A percentile compares a stretch with the other conserved stretches of the same genome.
These are phyloP conservation scores for Leishmania braziliensis DNA, from an alignment of 208 protist genomes.

Conservation along the genomic window DNA sequence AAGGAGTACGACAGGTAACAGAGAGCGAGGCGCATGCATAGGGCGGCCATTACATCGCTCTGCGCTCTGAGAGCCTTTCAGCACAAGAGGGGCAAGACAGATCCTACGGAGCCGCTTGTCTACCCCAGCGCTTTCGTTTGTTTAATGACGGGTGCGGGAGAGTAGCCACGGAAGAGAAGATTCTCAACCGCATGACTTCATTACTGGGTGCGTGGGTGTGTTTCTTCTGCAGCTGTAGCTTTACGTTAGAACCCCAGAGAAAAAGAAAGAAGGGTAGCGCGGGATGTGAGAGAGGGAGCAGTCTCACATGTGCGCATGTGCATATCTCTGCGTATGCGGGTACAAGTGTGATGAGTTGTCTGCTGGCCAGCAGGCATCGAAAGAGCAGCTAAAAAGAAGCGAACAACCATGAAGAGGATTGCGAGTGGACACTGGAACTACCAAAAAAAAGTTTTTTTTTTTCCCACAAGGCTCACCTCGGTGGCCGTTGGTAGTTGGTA, in stretches of 20 bases:
- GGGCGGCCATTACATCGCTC: not conserved
- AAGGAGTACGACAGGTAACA: not conserved
- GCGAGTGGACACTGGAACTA: not conserved
- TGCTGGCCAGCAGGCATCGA: not conserved
- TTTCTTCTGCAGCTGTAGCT: not conserved
- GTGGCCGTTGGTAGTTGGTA: constrained; percentile 49
- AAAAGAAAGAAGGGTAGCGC: not conserved
- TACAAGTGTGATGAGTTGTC: not conserved
- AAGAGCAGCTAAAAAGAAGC: not conserved
- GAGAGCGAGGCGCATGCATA: not conserved
- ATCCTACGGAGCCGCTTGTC: not conserved
- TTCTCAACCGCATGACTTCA: not conserved
- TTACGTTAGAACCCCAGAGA: not conserved
- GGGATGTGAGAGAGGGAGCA: not conserved
- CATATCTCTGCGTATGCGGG: not conserved
- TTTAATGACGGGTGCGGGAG: not conserved
- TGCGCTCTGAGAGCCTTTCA: not conserved
- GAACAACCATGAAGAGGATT: too few species aligned
- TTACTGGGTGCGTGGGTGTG: not conserved
- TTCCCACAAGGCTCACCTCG: not conserved
- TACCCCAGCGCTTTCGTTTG: not conserved
- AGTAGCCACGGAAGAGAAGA: not conserved
- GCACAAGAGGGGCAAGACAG: not conserved
- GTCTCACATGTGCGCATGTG: not conserved
- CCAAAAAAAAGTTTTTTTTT: not conserved